These are phyloP conservation scores for Macadamia integrifolia DNA, from an alignment of 164 flowering plant species.

Conservation along the genomic window DNA sequence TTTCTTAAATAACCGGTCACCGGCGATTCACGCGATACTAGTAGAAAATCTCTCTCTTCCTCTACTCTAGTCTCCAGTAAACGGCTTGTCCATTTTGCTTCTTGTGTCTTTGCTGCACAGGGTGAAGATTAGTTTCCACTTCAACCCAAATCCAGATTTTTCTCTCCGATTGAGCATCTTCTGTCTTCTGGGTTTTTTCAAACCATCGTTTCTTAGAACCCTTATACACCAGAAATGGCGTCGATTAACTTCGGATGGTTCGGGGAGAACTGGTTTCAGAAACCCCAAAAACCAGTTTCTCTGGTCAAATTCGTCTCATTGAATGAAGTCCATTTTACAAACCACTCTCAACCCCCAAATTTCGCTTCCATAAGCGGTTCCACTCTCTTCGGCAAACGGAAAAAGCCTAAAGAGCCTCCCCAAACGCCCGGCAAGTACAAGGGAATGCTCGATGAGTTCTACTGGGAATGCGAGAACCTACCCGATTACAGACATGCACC, in stretches of 20 bases:
- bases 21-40: too few relatives aligned
- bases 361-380: slow-evolving; percentile 49
- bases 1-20: too few relatives aligned
- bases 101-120: too few relatives aligned
- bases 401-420: slow-evolving; percentile 17
- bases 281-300: slow-evolving; percentile 50
- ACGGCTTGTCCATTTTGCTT: too few relatives aligned
- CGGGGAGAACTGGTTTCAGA: slow-evolving; percentile 66
- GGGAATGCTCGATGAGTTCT: slow-evolving; percentile 52
- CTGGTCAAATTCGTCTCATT: slow-evolving; percentile 33
- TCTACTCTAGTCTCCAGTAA: too few relatives aligned
- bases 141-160: too few relatives aligned
- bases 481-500: slow-evolving; percentile 77
- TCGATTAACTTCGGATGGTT: slow-evolving; percentile 70
- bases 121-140: too few relatives aligned
- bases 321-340: slow-evolving; percentile 16
- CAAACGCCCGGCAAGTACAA: slow-evolving; percentile 34
- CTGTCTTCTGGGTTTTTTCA: neutral
- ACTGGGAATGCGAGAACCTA: slow-evolving; percentile 64
- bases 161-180: too few relatives aligned
- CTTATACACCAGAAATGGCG: slow-evolving; percentile 37
- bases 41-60: too few relatives aligned
- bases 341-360: slow-evolving; percentile 25
- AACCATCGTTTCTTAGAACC: neutral
- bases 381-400: slow-evolving; percentile 13